Evolutionary conservation across 805 yeast genomes (phyloP).

Genomic region (Ogataea paraovalis): DNA sequence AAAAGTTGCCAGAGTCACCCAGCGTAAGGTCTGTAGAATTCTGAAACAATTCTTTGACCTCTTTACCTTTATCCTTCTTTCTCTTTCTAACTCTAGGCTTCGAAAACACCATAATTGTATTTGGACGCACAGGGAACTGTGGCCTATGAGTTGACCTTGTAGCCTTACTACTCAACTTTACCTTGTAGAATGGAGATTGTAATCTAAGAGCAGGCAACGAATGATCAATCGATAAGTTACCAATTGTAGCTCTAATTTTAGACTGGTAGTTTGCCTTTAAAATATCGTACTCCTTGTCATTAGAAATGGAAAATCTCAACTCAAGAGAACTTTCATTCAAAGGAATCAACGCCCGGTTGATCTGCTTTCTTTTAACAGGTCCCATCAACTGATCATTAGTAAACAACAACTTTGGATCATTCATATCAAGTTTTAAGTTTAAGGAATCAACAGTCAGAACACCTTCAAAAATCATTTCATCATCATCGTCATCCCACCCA

Average conservation of each 20-base stretch:
- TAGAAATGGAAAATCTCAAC: constrained; percentile 75
- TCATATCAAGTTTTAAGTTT: constrained; percentile 66
- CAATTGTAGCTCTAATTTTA: constrained; percentile 87
- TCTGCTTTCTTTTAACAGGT: constrained; percentile 14
- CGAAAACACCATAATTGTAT: constrained; percentile 70
- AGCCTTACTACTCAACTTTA: constrained; percentile 60
- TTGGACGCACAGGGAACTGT: constrained; percentile 69
- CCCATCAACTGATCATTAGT: constrained; percentile 37
- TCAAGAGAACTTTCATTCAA: constrained; percentile 50
- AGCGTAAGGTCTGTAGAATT: constrained; percentile 71
- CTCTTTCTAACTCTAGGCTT: constrained; percentile 74
- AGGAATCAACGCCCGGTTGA: constrained; percentile 41
- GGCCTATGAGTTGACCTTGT: constrained; percentile 80
- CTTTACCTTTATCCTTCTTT: constrained; percentile 85
- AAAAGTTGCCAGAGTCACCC: constrained; percentile 76
- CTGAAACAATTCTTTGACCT: constrained; percentile 67
- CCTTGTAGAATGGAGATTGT: constrained; percentile 90
- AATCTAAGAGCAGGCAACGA: constrained; percentile 80
- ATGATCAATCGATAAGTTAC: constrained; percentile 87
- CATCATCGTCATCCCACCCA: constrained; percentile 51
- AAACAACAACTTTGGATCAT: constrained; percentile 78
- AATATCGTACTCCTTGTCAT: constrained; percentile 80
- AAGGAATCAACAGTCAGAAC: constrained; percentile 32
- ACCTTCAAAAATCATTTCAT: constrained; percentile 75
- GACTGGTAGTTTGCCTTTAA: constrained; percentile 84